Conservation (phyloP, 1,284 basidiomycete genomes). For the Microstroma glucosiphilum region DNA sequence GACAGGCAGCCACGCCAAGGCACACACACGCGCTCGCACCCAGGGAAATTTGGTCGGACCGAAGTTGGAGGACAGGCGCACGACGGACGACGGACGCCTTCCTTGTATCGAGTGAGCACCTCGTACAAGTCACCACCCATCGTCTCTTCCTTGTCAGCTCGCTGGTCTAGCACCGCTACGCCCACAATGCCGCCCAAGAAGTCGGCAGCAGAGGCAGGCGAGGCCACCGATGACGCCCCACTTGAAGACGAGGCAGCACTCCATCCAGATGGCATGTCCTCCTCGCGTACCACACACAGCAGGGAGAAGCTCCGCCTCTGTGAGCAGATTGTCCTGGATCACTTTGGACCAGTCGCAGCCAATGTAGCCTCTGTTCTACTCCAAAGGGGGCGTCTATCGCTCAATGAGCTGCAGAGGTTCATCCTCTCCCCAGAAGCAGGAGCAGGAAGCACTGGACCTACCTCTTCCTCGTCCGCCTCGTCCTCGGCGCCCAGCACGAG, state of each 20-base stretch:
- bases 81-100: too few relatives aligned
- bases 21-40: too few relatives aligned
- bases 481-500: slow-evolving; percentile 57
- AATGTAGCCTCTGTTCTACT: slow-evolving; percentile 75
- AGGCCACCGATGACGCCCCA: slow-evolving; percentile 20
- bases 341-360: slow-evolving; percentile 74
- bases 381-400: slow-evolving; percentile 71
- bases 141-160: too few relatives aligned
- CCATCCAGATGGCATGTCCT: slow-evolving; percentile 44
- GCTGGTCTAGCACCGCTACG: too few relatives aligned
- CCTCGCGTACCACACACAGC: slow-evolving; percentile 17
- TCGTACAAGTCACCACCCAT: too few relatives aligned
- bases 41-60: too few relatives aligned
- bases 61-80: too few relatives aligned
- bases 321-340: slow-evolving; percentile 66
- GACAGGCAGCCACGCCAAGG: too few relatives aligned
- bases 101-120: too few relatives aligned
- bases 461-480: slow-evolving; percentile 12
- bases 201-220: slow-evolving; percentile 23
- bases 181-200: slow-evolving; percentile 44
- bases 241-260: slow-evolving; percentile 15
- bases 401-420: slow-evolving; percentile 54
- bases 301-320: slow-evolving; percentile 55
- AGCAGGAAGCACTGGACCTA: slow-evolving; percentile 21
- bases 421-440: slow-evolving; percentile 27